phyloP scores from a whole-genome alignment of 2,329 filamentous ascomycete genomes.

The Scedosporium boydii region DNA sequence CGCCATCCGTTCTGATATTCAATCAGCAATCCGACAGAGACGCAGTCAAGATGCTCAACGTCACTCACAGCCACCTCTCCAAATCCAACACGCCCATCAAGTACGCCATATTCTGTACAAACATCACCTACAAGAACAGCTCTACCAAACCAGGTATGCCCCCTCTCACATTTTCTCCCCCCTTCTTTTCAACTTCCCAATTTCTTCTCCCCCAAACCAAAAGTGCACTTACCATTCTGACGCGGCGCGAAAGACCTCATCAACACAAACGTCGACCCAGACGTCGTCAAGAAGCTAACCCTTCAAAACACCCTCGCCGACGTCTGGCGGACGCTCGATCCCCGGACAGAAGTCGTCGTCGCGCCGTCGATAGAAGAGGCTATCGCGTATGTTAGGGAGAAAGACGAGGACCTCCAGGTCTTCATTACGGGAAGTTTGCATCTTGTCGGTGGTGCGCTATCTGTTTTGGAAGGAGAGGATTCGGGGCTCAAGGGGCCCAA shows the following conservation, averaged over 20 bases:
- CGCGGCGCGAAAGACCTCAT: slow-evolving; percentile 36
- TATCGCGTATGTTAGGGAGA: slow-evolving; percentile 20
- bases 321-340: slow-evolving; percentile 38
- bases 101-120: slow-evolving; percentile 75
- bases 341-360: slow-evolving; percentile 46
- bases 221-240: slow-evolving; percentile 6
- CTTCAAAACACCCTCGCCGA: slow-evolving; percentile 44
- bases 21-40: slow-evolving; percentile 64
- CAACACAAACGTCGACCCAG: slow-evolving; percentile 43
- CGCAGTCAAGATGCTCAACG: slow-evolving; percentile 42
- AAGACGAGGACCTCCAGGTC: slow-evolving; percentile 40
- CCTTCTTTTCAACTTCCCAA: too few relatives aligned
- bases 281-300: slow-evolving; percentile 39
- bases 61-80: slow-evolving; percentile 28
- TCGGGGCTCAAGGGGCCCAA: background rate
- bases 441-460: slow-evolving; percentile 67
- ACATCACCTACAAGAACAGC: slow-evolving; percentile 46
- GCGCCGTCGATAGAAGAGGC: slow-evolving; percentile 56
- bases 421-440: slow-evolving; percentile 79
- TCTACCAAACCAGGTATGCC: slow-evolving; percentile 33
- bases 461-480: slow-evolving; percentile 5
- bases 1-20: slow-evolving; percentile 61
- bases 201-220: background rate
- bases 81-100: slow-evolving; percentile 42
- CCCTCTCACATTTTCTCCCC: too few relatives aligned